These are phyloP conservation scores for Mariannaea sp. DNA, from an alignment of 2,329 filamentous ascomycete genomes.

Conservation along the genomic window DNA sequence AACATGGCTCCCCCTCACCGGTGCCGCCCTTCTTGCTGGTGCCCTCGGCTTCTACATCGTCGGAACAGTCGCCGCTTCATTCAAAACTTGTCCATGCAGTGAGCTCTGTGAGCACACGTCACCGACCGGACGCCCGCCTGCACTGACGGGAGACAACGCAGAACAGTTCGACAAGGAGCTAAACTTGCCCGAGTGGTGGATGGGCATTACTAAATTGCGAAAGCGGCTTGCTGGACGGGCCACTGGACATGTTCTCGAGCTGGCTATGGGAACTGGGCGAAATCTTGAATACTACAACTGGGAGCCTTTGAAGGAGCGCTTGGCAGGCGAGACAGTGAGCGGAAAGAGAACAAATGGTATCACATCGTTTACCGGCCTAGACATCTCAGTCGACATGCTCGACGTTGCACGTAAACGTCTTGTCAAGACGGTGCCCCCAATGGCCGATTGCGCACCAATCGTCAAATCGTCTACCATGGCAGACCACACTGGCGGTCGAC, in stretches of 20 bases:
- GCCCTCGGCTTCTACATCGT: slow-evolving; percentile 55
- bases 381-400: slow-evolving; percentile 65
- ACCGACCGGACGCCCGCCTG: slow-evolving; percentile 56
- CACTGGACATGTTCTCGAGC: slow-evolving; percentile 63
- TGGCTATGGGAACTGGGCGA: slow-evolving; percentile 66
- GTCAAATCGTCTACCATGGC: slow-evolving; percentile 42
- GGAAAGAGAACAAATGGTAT: slow-evolving; percentile 41
- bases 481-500: slow-evolving; percentile 43
- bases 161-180: slow-evolving; percentile 63
- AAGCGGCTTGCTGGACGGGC: slow-evolving; percentile 53
- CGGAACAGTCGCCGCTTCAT: slow-evolving; percentile 44
- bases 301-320: slow-evolving; percentile 45
- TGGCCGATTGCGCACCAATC: slow-evolving; percentile 40
- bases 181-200: slow-evolving; percentile 60
- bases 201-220: slow-evolving; percentile 59
- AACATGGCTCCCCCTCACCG: slow-evolving; percentile 52
- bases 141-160: slow-evolving; percentile 53
- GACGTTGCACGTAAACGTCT: slow-evolving; percentile 61
- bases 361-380: slow-evolving; percentile 64
- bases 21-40: slow-evolving; percentile 51
- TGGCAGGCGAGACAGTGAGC: slow-evolving; percentile 22
- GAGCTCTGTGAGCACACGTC: slow-evolving; percentile 42
- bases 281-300: slow-evolving; percentile 66
- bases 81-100: slow-evolving; percentile 35
- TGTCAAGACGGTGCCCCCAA: slow-evolving; percentile 48